phyloP scores from a whole-genome alignment of 345 rosid species.

The Rhodamnia argentea region DNA sequence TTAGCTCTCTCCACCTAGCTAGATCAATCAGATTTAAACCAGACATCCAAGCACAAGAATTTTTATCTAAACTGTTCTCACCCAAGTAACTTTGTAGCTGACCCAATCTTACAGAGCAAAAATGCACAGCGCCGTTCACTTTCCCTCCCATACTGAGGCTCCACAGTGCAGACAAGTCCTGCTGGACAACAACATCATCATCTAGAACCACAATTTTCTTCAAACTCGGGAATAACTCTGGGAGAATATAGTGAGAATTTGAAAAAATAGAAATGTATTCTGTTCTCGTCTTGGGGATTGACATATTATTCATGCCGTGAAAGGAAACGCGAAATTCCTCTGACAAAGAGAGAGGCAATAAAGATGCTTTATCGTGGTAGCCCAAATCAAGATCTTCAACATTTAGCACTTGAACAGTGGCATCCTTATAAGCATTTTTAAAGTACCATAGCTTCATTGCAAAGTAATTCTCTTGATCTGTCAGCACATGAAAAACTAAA shows the following conservation, averaged over 20 bases:
- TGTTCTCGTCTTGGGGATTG: slow-evolving; percentile 32
- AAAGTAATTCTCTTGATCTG: slow-evolving; percentile 71
- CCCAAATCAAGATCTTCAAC: slow-evolving; percentile 46
- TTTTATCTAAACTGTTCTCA: slow-evolving; percentile 22
- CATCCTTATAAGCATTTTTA: slow-evolving; percentile 52
- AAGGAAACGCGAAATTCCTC: slow-evolving; percentile 80
- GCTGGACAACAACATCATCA: slow-evolving; percentile 86
- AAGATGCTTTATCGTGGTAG: slow-evolving; percentile 21
- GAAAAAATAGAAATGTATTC: slow-evolving; percentile 74
- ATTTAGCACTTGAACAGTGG: slow-evolving; percentile 58
- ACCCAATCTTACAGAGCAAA: slow-evolving; percentile 61
- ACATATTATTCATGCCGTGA: slow-evolving; percentile 18
- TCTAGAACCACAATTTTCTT: slow-evolving; percentile 68
- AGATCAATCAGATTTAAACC: slow-evolving; percentile 85
- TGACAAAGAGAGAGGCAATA: slow-evolving; percentile 42
- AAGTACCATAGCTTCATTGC: slow-evolving; percentile 90
- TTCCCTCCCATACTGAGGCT: slow-evolving; percentile 67
- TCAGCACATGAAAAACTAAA: slow-evolving; percentile 83
- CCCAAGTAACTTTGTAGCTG: slow-evolving; percentile 46
- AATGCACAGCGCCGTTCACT: slow-evolving; percentile 62
- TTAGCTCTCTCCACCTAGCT: slow-evolving; percentile 41
- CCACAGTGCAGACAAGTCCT: slow-evolving; percentile 74
- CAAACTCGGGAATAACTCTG: slow-evolving; percentile 56
- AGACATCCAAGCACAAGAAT: slow-evolving; percentile 83
- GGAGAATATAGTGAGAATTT: slow-evolving; percentile 69